These are phyloP conservation scores for Xenosphaeropsis pyriputrescens DNA, from an alignment of 2,329 filamentous ascomycete genomes.

Conservation along the genomic window DNA sequence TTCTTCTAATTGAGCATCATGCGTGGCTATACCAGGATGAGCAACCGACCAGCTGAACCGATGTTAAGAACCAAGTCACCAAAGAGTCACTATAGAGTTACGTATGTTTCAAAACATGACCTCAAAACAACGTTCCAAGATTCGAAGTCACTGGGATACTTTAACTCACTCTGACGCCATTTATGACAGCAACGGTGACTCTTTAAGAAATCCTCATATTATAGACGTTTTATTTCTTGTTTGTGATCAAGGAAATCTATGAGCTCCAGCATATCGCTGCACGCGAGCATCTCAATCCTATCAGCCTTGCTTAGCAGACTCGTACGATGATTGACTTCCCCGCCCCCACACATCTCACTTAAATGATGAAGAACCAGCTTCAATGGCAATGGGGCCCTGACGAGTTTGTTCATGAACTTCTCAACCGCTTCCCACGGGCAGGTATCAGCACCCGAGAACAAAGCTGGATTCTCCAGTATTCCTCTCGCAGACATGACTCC, in stretches of 20 bases:
- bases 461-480: conserved; percentile 50
- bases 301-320: conserved; percentile 35
- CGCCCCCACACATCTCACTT: conserved; percentile 48
- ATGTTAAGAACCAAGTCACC: too few relatives aligned
- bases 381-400: conserved; percentile 42
- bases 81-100: too few relatives aligned
- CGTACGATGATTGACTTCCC: conserved; percentile 4
- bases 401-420: conserved; percentile 42
- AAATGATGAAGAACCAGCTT: conserved; percentile 52
- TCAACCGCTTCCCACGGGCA: conserved; percentile 51
- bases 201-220: neutral
- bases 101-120: too few relatives aligned
- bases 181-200: neutral
- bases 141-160: too few relatives aligned
- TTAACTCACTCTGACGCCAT: too few relatives aligned
- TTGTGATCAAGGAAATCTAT: conserved; percentile 44
- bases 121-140: too few relatives aligned
- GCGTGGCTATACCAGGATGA: too few relatives aligned
- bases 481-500: conserved; percentile 60
- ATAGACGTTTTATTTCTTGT: conserved; percentile 14
- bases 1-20: too few relatives aligned
- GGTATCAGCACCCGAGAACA: conserved; percentile 40
- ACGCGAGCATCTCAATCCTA: conserved; percentile 30
- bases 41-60: too few relatives aligned
- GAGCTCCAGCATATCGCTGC: conserved; percentile 38